A percentile compares a stretch with the other conserved stretches of the same genome.
Conservation (phyloP, 768 basidiomycete genomes). For the Artomyces pyxidatus region DNA sequence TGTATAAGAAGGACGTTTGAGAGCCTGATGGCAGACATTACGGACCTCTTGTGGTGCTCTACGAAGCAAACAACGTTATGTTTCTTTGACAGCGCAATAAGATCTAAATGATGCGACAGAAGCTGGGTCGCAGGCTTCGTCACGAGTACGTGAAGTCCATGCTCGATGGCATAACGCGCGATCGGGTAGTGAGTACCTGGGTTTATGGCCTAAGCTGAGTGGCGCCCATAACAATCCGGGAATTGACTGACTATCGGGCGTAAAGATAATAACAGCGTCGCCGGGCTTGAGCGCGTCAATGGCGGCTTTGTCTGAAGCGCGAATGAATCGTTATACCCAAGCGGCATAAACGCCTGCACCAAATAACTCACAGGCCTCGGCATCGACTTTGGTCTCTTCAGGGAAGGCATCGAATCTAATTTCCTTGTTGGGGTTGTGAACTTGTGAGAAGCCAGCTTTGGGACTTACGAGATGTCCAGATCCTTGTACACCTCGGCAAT, state of each 20-base stretch:
- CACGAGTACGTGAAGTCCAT: conserved; percentile 79
- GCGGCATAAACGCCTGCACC: too few species aligned
- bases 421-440: background rate
- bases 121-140: conserved; percentile 91
- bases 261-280: conserved; percentile 89
- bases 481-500: conserved; percentile 81
- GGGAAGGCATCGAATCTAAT: conserved; percentile 75
- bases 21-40: background rate
- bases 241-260: conserved; percentile 72
- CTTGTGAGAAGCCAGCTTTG: background rate
- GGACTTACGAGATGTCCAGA: conserved; percentile 69
- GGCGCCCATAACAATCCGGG: too few species aligned
- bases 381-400: conserved; percentile 55
- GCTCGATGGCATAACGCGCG: conserved; percentile 79
- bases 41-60: conserved; percentile 86
- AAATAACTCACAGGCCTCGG: conserved; percentile 67
- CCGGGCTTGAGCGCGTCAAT: conserved; percentile 73
- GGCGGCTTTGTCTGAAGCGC: conserved; percentile 59
- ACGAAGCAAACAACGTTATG: conserved; percentile 84
- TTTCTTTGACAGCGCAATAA: conserved; percentile 69
- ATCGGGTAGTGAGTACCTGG: conserved; percentile 80
- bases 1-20: background rate
- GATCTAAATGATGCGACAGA: conserved; percentile 70
- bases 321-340: background rate
- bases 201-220: too few species aligned